These are phyloP conservation scores for Saccharomycopsis crataegensis DNA, from an alignment of 1,139 yeast genomes.

Conservation along the genomic window DNA sequence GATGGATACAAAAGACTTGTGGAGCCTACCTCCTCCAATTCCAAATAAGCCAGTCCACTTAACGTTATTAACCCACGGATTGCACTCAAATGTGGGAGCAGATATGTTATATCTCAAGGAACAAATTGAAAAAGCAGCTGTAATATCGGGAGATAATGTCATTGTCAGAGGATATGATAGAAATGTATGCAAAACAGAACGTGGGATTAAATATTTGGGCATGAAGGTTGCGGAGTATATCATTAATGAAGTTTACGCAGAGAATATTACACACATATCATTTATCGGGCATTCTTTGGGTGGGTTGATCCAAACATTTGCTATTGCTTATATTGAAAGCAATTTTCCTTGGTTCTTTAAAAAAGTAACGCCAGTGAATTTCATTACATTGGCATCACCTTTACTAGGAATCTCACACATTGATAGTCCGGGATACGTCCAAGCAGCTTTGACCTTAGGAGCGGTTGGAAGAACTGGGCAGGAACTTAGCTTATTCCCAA, in stretches of 20 bases:
- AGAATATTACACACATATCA: slow-evolving; percentile 42
- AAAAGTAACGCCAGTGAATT: slow-evolving; percentile 44
- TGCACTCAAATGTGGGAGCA: slow-evolving; percentile 57
- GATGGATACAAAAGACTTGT: slow-evolving; percentile 40
- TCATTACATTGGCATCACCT: slow-evolving; percentile 55
- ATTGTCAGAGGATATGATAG: slow-evolving; percentile 54
- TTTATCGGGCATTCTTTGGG: slow-evolving; percentile 64
- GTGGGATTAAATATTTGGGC: slow-evolving; percentile 55
- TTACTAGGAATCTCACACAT: slow-evolving; percentile 55
- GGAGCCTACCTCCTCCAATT: slow-evolving; percentile 41
- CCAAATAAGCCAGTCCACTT: slow-evolving; percentile 44
- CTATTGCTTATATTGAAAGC: slow-evolving; percentile 44
- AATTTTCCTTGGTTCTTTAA: slow-evolving; percentile 49
- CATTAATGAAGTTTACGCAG: slow-evolving; percentile 39
- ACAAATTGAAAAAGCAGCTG: slow-evolving; percentile 36
- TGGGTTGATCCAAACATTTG: slow-evolving; percentile 58
- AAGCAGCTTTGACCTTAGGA: slow-evolving; percentile 54
- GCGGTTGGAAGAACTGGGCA: slow-evolving; percentile 58
- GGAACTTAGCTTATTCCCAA: slow-evolving; percentile 43
- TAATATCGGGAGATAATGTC: slow-evolving; percentile 32
- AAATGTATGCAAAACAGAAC: slow-evolving; percentile 54
- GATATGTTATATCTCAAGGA: slow-evolving; percentile 60
- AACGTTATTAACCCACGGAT: slow-evolving; percentile 57
- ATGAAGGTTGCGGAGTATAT: slow-evolving; percentile 50
- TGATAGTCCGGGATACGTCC: slow-evolving; percentile 40